These are phyloP conservation scores for Hirsutella thompsonii DNA, from an alignment of 2,329 filamentous ascomycete genomes.

Conservation along the genomic window DNA sequence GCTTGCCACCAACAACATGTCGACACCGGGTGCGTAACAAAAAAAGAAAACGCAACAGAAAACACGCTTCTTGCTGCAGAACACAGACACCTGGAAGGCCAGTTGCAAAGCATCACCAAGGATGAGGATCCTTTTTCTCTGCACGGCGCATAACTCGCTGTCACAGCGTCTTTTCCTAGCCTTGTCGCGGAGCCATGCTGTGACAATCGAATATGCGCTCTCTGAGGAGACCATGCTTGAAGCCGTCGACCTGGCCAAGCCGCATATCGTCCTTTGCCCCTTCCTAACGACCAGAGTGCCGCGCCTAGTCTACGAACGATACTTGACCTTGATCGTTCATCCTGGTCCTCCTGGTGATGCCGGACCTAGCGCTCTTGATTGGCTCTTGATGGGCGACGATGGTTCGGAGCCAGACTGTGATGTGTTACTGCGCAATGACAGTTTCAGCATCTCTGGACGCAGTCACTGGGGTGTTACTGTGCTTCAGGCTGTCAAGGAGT, in stretches of 20 bases:
- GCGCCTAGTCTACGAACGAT: slow-evolving; percentile 20
- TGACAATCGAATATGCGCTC: slow-evolving; percentile 26
- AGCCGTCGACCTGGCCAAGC: slow-evolving; percentile 20
- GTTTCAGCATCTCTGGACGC: slow-evolving; percentile 16
- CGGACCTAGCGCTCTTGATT: slow-evolving; percentile 27
- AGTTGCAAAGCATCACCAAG: not conserved
- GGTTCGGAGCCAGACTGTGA: slow-evolving; percentile 18
- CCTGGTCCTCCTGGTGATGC: slow-evolving; percentile 28
- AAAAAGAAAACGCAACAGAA: too few relatives aligned
- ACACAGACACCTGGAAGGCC: not conserved
- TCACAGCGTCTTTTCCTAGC: slow-evolving; percentile 25
- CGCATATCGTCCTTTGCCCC: slow-evolving; percentile 27
- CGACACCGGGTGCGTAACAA: too few relatives aligned
- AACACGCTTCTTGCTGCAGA: not conserved
- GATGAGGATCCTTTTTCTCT: slow-evolving; percentile 29
- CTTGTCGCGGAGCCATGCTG: slow-evolving; percentile 19
- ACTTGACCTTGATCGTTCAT: slow-evolving; percentile 25
- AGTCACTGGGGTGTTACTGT: slow-evolving; percentile 27
- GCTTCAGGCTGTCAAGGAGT: slow-evolving; percentile 23
- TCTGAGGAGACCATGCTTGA: slow-evolving; percentile 21
- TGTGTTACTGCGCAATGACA: slow-evolving; percentile 13
- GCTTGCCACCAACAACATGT: too few relatives aligned
- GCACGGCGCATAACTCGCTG: slow-evolving; percentile 29
- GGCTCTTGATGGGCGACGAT: slow-evolving; percentile 28
- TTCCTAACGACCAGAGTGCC: slow-evolving; percentile 26